Evolutionary conservation across 1,284 basidiomycete genomes (phyloP).

Genomic region (Cryptococcus jaspeensis): DNA sequence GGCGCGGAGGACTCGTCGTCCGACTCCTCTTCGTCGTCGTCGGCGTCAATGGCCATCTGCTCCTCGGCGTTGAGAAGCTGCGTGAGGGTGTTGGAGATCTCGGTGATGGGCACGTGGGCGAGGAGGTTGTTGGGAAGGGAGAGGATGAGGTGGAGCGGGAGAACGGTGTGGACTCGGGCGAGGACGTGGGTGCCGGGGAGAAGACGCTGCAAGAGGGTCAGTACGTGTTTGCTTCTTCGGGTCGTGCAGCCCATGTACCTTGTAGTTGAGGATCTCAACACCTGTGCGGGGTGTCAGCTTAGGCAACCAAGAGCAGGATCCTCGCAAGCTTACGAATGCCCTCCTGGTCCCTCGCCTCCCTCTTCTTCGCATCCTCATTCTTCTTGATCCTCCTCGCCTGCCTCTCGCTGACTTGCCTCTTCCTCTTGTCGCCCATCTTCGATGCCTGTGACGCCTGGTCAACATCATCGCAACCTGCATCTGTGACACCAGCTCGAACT

Average conservation of each 20-base stretch:
- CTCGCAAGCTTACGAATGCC: constrained; percentile 40
- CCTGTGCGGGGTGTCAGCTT: constrained; percentile 27
- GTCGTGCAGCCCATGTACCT: constrained; percentile 56
- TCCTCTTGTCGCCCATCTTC: constrained; percentile 38
- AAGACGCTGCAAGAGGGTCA: constrained; percentile 61
- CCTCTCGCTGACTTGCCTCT: constrained; percentile 35
- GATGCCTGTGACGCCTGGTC: constrained; percentile 28
- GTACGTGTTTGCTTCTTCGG: background rate
- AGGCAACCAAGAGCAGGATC: too few relatives aligned
- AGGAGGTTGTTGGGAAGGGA: constrained; percentile 94
- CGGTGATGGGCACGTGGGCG: constrained; percentile 92
- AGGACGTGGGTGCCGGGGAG: constrained; percentile 81
- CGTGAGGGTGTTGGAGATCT: constrained; percentile 84
- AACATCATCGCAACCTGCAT: constrained; percentile 37
- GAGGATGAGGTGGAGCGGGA: constrained; percentile 85
- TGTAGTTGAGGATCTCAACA: constrained; percentile 93
- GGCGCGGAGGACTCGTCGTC: constrained; percentile 59
- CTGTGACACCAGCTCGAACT: constrained; percentile 13
- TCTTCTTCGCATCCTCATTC: constrained; percentile 57
- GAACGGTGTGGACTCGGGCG: constrained; percentile 79
- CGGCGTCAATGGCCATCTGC: constrained; percentile 53
- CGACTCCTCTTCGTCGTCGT: constrained; percentile 54
- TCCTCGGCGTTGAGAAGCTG: constrained; percentile 55
- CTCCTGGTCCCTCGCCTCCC: constrained; percentile 46
- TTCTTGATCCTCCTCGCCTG: constrained; percentile 52